Conservation (phyloP, 2,329 filamentous ascomycete species). For the Cercospora berteroae region DNA sequence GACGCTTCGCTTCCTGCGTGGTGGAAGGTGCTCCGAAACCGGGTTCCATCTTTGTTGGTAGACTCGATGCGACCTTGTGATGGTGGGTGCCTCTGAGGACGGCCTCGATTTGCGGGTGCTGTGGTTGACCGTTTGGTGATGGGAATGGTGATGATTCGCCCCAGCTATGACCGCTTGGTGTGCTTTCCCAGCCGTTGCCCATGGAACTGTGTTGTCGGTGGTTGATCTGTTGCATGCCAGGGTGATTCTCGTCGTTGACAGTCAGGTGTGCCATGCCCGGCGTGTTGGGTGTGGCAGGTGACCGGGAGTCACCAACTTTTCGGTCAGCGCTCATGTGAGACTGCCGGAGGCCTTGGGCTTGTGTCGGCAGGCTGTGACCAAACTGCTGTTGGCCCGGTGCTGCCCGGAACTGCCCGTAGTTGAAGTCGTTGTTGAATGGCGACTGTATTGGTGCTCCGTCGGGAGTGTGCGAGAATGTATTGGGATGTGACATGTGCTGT, state of each 20-base stretch:
- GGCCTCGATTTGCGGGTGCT: slow-evolving; percentile 78
- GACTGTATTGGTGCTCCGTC: slow-evolving; percentile 91
- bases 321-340: slow-evolving; percentile 54
- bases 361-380: slow-evolving; percentile 36
- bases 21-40: slow-evolving; percentile 57
- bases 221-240: slow-evolving; percentile 44
- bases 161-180: slow-evolving; percentile 73
- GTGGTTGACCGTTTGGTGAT: slow-evolving; percentile 65
- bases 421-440: slow-evolving; percentile 75
- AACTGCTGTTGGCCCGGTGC: slow-evolving; percentile 55
- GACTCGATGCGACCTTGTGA: slow-evolving; percentile 54
- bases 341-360: slow-evolving; percentile 31
- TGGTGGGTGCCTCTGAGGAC: slow-evolving; percentile 84
- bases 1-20: slow-evolving; percentile 89
- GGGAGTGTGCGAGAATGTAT: slow-evolving; percentile 82
- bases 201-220: slow-evolving; percentile 48
- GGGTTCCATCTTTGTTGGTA: slow-evolving; percentile 79
- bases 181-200: slow-evolving; percentile 87
- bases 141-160: slow-evolving; percentile 81
- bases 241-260: slow-evolving; percentile 54
- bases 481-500: slow-evolving; percentile 61
- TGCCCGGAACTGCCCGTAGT: slow-evolving; percentile 71
- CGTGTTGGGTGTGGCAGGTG: slow-evolving; percentile 85
- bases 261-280: slow-evolving; percentile 70
- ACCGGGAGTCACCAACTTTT: slow-evolving; percentile 65